Base-by-base conservation (phyloP, 306 rosid genomes). In the Senna tora region DNA sequence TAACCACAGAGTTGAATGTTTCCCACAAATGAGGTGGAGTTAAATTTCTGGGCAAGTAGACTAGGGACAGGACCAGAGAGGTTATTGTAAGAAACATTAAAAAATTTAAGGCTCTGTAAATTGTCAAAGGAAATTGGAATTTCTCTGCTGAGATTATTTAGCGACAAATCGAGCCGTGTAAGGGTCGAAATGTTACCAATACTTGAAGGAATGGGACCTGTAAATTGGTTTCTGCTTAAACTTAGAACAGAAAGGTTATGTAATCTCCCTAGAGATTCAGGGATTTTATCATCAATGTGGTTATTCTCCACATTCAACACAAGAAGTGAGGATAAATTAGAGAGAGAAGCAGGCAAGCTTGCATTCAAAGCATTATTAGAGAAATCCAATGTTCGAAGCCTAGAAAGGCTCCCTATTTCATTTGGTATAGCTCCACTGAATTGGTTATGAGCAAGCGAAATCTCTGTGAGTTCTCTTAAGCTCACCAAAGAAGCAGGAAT, bases 31-130 rank as follows among this genome's bases (percentile, higher is more conserved):
- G 98, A 90, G 75, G 90, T 90, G 14, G 85, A 71, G 77, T 88
- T 85, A 67, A 92, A 92, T 65, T 85, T 90, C 33, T 77, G 68
- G 0, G 89, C 77, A 22, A 92, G 88, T 20, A 32, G 13, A 15
- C 77, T 15, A 9, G 98, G 98, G 46, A 92, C 98, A 11, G 86
- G 76, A 33, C 98, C 98, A 15, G 96, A 87, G 34, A 92, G 93
- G 57, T 87, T 74, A 61, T 92, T 92, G 75, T 88, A 73, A 9
- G 98, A 92, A 60, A 92, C 96, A 67, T 90, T 87, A 73, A 92
- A 86, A 63, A 71, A 79, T 46, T 2, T 65, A 14, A 92, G 96
- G 63, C 69, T 73, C 8, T 53, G 20, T 33, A 92, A 79, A 74
- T 68, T 72, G 46, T 74, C 66, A 17, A 90, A 74, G 54, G 96